Base-by-base conservation (phyloP, 2,329 filamentous ascomycete genomes). In the Cyphellophora europaea region DNA sequence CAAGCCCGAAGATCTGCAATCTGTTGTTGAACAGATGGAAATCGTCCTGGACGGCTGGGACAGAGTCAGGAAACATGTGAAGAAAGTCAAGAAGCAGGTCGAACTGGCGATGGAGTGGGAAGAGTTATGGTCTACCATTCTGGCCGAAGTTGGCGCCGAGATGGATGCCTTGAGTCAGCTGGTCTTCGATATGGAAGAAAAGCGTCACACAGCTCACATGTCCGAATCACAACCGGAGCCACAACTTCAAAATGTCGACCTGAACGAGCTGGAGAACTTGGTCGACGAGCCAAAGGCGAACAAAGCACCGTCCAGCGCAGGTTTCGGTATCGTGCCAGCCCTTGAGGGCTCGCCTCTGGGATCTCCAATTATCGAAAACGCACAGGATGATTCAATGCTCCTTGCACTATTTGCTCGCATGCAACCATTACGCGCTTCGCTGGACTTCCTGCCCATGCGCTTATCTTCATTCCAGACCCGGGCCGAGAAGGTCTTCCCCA, bases 21-120 rank as follows among this genome's bases (percentile, higher is more conserved):
- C 66, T 3, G 82, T 91, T 11, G 85, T 95, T 15, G 68, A 74
- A 8, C 86, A 94, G 61, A 94, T 96, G 82, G 89, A 96, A 51
- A 69, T 71, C 13, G 91, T 94, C 40, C 66, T 94, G 42, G 69
- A 70, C 21, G 84, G 88, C 51, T 98, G 91, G 91, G 71, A 77
- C 29, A 77, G 79, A 46, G 89, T 95, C 50, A 82, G 86, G 50
- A 69, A 66, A 27, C 80, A 82, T 2, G 65, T 98, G 33, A 82
- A 81, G 44, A 79, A 64, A 16, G 82, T 94, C 37, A 93, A 93
- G 55, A 74, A 74, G 31, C 89, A 96, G 53, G 89, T 98, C 12
- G 91, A 96, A 58, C 78, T 94, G 39, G 91, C 91, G 30, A 93
- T 96, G 87, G 91, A 98, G 54, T 98, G 89, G 89, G 88, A 95